These are phyloP conservation scores for Penicillium sp. DNA, from an alignment of 2,329 filamentous ascomycete species.

Conservation along the genomic window DNA sequence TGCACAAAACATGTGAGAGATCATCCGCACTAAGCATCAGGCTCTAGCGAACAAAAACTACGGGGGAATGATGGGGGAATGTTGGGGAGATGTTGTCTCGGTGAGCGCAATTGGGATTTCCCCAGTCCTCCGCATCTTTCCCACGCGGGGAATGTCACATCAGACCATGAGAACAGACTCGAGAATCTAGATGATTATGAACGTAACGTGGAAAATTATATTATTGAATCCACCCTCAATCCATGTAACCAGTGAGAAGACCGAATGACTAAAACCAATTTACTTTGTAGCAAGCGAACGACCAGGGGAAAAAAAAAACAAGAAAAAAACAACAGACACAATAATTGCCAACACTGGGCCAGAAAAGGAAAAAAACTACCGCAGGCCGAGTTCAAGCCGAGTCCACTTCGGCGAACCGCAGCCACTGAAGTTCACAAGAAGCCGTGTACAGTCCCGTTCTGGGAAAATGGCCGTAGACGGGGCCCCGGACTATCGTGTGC, in stretches of 20 bases:
- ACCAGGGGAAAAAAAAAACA: background rate
- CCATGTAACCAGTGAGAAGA: background rate
- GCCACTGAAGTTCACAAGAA: constrained; percentile 11
- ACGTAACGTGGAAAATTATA: background rate
- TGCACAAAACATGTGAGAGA: background rate
- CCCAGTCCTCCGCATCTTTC: constrained; percentile 9
- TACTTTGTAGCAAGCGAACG: background rate
- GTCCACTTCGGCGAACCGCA: constrained; percentile 18
- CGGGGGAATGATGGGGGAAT: background rate
- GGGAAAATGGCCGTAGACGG: constrained; percentile 20
- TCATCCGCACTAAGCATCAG: background rate
- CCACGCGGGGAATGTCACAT: constrained; percentile 6
- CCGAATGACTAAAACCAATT: background rate
- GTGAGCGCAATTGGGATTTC: constrained; percentile 5
- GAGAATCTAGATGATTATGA: background rate
- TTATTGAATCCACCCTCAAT: background rate
- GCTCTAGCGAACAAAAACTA: background rate
- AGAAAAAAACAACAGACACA: background rate
- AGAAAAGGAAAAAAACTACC: background rate
- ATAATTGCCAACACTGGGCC: background rate
- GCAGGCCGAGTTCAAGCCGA: constrained; percentile 11
- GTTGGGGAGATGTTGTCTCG: background rate
- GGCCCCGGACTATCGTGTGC: constrained; percentile 20
- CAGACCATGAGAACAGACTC: background rate
- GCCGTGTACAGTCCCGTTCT: constrained; percentile 15